phyloP scores from a whole-genome alignment of 805 yeast species.

The Nakazawaea ishiwadae region DNA sequence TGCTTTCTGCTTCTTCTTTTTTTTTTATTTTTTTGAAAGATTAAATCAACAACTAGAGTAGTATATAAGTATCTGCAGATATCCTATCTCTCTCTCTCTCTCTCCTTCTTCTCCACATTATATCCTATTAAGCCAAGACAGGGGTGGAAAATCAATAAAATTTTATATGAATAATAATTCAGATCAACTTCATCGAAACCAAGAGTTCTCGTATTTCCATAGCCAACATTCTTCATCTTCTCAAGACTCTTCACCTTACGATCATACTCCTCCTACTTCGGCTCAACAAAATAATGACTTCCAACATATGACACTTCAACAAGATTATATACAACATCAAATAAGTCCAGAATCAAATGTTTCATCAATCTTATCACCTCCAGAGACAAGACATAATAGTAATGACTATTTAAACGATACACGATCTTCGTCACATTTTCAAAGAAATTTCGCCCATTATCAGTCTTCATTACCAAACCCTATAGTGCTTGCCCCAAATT shows the following conservation, averaged over 20 bases:
- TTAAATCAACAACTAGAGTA: no score
- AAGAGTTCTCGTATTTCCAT: not conserved
- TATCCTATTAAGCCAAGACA: no score
- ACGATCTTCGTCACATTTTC: not conserved
- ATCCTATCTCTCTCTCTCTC: no score
- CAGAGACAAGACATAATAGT: constrained; percentile 6
- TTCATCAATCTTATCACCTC: not conserved
- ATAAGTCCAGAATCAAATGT: not conserved
- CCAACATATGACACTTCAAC: not conserved
- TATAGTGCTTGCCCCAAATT: not conserved
- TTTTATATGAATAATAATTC: not conserved
- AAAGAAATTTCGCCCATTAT: no score
- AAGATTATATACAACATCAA: not conserved
- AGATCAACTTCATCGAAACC: not conserved
- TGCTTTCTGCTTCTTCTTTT: no score
- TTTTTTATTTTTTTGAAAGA: no score
- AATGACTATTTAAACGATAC: not conserved
- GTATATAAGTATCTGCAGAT: no score
- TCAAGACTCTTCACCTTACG: not conserved
- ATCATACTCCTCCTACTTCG: not conserved
- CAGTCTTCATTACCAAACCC: not conserved
- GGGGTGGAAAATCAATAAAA: no score
- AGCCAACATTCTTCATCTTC: no score
- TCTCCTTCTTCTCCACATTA: no score
- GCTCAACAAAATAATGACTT: not conserved